Conservation (phyloP, 495 filamentous ascomycete genomes). For the Pyrenopolyporus hunteri region DNA sequence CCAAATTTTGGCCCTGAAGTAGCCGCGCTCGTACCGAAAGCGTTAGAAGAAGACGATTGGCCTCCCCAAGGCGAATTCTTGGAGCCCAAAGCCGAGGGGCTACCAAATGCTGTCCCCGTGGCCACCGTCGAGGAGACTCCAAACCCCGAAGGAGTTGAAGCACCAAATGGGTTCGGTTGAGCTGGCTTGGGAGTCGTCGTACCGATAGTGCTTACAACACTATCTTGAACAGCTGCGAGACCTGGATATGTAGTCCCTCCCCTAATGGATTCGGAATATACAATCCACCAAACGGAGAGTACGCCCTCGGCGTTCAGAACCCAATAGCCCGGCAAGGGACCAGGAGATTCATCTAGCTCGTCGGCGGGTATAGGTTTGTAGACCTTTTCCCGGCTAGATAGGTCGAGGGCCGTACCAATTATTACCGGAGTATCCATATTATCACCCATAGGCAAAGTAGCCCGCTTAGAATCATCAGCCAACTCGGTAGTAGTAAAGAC, state of each 20-base stretch:
- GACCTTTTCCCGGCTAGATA: constrained; percentile 81
- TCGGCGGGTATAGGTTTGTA: constrained; percentile 77
- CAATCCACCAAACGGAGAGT: constrained; percentile 84
- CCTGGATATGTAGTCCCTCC: constrained; percentile 74
- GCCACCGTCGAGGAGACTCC: constrained; percentile 28
- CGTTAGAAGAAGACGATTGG: constrained; percentile 35
- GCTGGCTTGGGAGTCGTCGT: constrained; percentile 41
- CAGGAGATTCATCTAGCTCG: constrained; percentile 71
- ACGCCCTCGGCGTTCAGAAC: constrained; percentile 89
- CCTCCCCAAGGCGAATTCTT: constrained; percentile 51
- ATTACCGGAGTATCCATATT: constrained; percentile 72
- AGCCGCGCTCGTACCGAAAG: constrained; percentile 50
- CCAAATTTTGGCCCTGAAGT: constrained; percentile 58
- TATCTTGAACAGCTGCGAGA: constrained; percentile 57
- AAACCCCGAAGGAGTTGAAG: constrained; percentile 42
- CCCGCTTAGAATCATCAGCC: constrained; percentile 77
- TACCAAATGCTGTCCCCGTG: constrained; percentile 48
- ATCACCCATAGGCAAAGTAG: constrained; percentile 71
- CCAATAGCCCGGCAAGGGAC: constrained; percentile 85
- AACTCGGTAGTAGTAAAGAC: constrained; percentile 76
- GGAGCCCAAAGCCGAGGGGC: constrained; percentile 45
- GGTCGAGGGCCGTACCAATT: constrained; percentile 81
- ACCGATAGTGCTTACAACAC: constrained; percentile 20
- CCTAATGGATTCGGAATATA: constrained; percentile 85
- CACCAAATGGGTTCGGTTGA: constrained; percentile 30